These are phyloP conservation scores for Colletotrichum kahawae DNA, from an alignment of 2,329 filamentous ascomycete genomes.

Conservation along the genomic window DNA sequence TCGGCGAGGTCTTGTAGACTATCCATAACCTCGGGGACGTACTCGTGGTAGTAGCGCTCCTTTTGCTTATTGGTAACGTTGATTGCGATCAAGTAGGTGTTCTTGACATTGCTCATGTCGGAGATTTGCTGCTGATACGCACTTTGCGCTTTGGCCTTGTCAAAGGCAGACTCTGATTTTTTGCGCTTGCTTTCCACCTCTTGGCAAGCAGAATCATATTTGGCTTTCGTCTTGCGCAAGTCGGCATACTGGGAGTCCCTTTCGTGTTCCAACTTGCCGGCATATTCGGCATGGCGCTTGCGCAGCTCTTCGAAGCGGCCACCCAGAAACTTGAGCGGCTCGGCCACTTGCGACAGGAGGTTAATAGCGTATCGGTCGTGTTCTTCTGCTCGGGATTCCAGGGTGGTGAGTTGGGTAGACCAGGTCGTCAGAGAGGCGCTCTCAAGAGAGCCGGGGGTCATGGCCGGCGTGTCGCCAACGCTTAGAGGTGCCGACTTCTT, in stretches of 20 bases:
- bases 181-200: constrained; percentile 94
- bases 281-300: constrained; percentile 89
- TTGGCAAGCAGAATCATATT: constrained; percentile 92
- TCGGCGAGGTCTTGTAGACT: constrained; percentile 93
- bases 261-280: constrained; percentile 87
- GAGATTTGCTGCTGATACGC: constrained; percentile 90
- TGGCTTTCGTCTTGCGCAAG: constrained; percentile 86
- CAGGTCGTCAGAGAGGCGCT: constrained; percentile 97
- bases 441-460: constrained; percentile 95
- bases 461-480: constrained; percentile 88
- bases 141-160: constrained; percentile 89
- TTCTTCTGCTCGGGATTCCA: constrained; percentile 86
- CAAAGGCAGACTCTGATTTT: constrained; percentile 93
- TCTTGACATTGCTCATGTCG: constrained; percentile 98
- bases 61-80: constrained; percentile 98
- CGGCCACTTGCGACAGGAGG: constrained; percentile 80
- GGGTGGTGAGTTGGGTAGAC: constrained; percentile 89
- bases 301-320: constrained; percentile 87
- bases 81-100: constrained; percentile 95
- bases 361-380: constrained; percentile 86
- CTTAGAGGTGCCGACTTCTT: constrained; percentile 87
- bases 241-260: constrained; percentile 84
- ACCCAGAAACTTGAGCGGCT: constrained; percentile 79
- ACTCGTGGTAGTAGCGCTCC: constrained; percentile 96
- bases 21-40: constrained; percentile 91